Base-by-base conservation (phyloP, 2,329 filamentous ascomycete species). In the Coleophoma crateriformis region DNA sequence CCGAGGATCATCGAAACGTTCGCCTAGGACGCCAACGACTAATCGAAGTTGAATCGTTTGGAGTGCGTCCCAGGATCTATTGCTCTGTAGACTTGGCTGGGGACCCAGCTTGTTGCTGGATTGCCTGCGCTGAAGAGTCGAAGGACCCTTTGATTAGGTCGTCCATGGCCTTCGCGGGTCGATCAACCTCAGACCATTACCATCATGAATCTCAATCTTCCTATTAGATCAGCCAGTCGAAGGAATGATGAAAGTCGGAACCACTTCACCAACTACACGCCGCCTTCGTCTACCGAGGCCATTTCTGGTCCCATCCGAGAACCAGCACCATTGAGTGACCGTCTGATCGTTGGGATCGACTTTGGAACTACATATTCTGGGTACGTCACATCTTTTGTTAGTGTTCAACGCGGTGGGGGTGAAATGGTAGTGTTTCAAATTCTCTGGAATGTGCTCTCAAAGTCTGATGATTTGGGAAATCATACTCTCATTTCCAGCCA, bases 281-380 rank as follows among this genome's bases (percentile, higher is more conserved):
- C 76, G 41, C 72, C 74, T 22, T 77, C 78, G 34, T 78, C 78
- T 17, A 77, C 80, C 1, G 81, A 84, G 63, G 80, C 81, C 42
- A 82, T 84, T 67, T 78, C 81, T 62, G 79, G 79, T 3, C 79
- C 80, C 13, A 71, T 81, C 22, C 68, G 74, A 58, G 78, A 81
- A 58, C 70, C 75, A 50, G 67, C 73, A 32, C 71, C 76, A 11
- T 64, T 75, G 43, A 76, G 70, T 55, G 85, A 89, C 62, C 76
- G 84, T 48, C 68, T 90, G 57, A 87, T 90, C 58, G 85, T 91
- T 33, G 88, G 87, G 7, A 81, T 91, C 7, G 88, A 91, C 65
- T 91, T 91, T 70, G 88, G 88, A 13, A 91, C 88, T n/a, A 91
- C 87, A 2, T 91, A 88, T 63, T 88, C 84, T 40, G 87, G 86